phyloP scores from a whole-genome alignment of 257 asterid species.

The Ballota nigra region DNA sequence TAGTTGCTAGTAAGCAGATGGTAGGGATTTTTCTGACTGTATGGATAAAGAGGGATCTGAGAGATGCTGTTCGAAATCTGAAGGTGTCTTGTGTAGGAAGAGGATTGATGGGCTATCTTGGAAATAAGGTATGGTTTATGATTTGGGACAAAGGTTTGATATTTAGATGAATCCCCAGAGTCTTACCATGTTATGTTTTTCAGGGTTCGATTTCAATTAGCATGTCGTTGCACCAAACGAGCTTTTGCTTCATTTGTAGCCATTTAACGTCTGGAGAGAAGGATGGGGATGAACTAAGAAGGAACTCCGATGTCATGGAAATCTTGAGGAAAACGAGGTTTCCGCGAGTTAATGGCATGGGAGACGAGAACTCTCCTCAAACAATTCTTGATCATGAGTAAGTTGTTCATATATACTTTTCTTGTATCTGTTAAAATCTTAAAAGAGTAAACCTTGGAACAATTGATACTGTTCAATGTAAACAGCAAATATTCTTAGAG shows the following conservation, averaged over 20 bases:
- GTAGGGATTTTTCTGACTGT: slow-evolving; percentile 90
- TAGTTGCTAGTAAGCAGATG: slow-evolving; percentile 96
- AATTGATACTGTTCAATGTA: too few relatives aligned
- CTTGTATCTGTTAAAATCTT: not conserved
- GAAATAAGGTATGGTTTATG: slow-evolving; percentile 70
- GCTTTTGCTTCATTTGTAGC: slow-evolving; percentile 96
- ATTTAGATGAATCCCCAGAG: not conserved
- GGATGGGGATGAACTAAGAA: slow-evolving; percentile 91
- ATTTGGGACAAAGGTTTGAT: not conserved
- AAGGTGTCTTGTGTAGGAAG: slow-evolving; percentile 97
- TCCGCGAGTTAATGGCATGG: slow-evolving; percentile 67
- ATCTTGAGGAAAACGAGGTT: slow-evolving; percentile 93
- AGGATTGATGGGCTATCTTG: slow-evolving; percentile 99
- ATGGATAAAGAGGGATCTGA: slow-evolving; percentile 76
- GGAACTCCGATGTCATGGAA: slow-evolving; percentile 97
- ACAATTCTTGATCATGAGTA: slow-evolving; percentile 97
- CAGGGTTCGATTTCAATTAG: slow-evolving; percentile 98
- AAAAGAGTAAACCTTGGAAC: not conserved
- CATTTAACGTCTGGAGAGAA: slow-evolving; percentile 97
- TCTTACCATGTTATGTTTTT: slow-evolving; percentile 24
- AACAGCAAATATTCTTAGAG: too few relatives aligned
- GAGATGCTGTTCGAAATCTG: slow-evolving; percentile 69
- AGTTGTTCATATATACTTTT: slow-evolving; percentile 1
- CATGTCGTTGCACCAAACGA: slow-evolving; percentile 97
- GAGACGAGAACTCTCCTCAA: slow-evolving; percentile 81